These are phyloP conservation scores for Aspergillus eucalypticola DNA, from an alignment of 2,329 filamentous ascomycete species.

Conservation along the genomic window DNA sequence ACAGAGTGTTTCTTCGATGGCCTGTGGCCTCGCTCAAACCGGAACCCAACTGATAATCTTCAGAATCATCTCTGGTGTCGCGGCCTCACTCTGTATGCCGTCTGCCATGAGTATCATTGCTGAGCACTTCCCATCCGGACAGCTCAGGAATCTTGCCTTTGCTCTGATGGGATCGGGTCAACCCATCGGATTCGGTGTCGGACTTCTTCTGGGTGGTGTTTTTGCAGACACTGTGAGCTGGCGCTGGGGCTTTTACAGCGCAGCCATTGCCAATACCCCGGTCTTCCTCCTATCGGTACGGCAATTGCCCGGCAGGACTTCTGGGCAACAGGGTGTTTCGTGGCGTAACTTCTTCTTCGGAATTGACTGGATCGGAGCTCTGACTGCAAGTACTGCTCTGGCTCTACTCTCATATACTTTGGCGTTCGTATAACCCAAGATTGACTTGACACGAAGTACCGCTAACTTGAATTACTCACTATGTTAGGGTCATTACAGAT, in stretches of 20 bases:
- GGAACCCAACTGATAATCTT: slow-evolving; percentile 44
- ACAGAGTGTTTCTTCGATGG: slow-evolving; percentile 42
- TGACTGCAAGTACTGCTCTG: neutral
- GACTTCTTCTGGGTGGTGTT: neutral
- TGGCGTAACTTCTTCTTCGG: neutral
- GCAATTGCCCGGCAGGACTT: neutral
- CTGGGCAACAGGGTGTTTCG: no score
- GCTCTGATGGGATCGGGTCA: slow-evolving; percentile 24
- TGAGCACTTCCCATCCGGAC: slow-evolving; percentile 44
- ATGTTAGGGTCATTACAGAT: neutral
- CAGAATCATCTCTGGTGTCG: slow-evolving; percentile 47
- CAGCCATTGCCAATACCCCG: neutral
- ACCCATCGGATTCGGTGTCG: slow-evolving; percentile 13
- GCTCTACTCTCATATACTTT: neutral
- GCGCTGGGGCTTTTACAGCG: neutral
- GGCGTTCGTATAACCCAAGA: neutral
- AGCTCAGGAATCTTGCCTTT: slow-evolving; percentile 51
- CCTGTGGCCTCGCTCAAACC: slow-evolving; percentile 34
- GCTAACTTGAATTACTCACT: neutral
- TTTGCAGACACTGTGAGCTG: neutral
- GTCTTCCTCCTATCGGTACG: neutral
- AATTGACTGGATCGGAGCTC: neutral
- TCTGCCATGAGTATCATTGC: slow-evolving; percentile 51
- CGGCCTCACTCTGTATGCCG: slow-evolving; percentile 47
- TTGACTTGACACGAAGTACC: neutral